These are phyloP conservation scores for Cyberlindnera bimundalis DNA, from an alignment of 805 yeast species.

Conservation along the genomic window DNA sequence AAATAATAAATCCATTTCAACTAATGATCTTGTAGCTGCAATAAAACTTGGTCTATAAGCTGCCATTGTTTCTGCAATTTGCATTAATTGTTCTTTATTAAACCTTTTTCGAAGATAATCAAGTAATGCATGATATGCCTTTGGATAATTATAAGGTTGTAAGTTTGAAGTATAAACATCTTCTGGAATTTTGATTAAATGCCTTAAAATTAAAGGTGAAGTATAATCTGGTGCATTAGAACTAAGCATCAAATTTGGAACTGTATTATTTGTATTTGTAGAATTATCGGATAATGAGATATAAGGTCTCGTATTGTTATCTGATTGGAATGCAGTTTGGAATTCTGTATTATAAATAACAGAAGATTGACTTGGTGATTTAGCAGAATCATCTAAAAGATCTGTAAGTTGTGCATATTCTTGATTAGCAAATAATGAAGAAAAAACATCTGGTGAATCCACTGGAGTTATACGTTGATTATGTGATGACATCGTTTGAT, in stretches of 20 bases:
- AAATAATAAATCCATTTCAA: conserved; percentile 65
- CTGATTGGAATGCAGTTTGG: conserved; percentile 27
- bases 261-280: conserved; percentile 7
- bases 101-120: conserved; percentile 75
- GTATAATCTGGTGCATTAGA: conserved; percentile 40
- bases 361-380: conserved; percentile 25
- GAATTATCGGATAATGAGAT: conserved; percentile 29
- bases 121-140: conserved; percentile 84
- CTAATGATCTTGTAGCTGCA: conserved; percentile 68
- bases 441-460: conserved; percentile 28
- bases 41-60: conserved; percentile 72
- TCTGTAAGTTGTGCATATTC: conserved; percentile 41
- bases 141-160: conserved; percentile 85
- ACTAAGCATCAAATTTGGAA: conserved; percentile 14
- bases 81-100: conserved; percentile 63
- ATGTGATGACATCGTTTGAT: conserved; percentile 2
- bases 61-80: conserved; percentile 44
- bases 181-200: conserved; percentile 60
- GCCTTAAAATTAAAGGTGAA: conserved; percentile 55
- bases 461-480: conserved; percentile 2
- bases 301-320: conserved; percentile 29
- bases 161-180: conserved; percentile 80
- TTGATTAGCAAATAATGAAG: conserved; percentile 36
- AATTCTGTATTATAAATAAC: conserved; percentile 25
- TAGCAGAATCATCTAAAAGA: conserved; percentile 28